Evolutionary conservation across 371 early-diverging fungal species (phyloP).

Genomic region (Parasitella parasitica): DNA sequence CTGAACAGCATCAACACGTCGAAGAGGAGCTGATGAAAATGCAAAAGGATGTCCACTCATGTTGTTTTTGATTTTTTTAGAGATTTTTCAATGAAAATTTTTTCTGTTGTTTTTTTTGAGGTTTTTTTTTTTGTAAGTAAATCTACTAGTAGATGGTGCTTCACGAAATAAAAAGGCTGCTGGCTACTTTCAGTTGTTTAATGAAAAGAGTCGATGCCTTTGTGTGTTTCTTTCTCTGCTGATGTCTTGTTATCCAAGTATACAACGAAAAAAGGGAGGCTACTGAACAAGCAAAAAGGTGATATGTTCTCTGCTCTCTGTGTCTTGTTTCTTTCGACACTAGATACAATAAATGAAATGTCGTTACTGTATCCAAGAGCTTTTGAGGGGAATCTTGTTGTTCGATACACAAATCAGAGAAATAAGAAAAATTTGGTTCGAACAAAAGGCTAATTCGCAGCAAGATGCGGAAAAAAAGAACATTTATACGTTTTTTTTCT

Average conservation of each 20-base stretch:
- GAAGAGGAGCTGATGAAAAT: constrained; percentile 88
- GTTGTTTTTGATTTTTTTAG: neutral
- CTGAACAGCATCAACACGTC: constrained; percentile 89
- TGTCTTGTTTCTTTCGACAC: neutral
- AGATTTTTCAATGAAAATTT: neutral
- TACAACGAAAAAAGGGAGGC: too few relatives aligned
- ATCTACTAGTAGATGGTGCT: too few relatives aligned
- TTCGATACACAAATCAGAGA: constrained; percentile 12
- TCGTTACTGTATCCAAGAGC: neutral
- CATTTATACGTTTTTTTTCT: neutral
- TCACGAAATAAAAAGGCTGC: neutral
- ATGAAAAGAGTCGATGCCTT: too few relatives aligned
- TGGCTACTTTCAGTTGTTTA: too few relatives aligned
- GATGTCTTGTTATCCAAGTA: too few relatives aligned
- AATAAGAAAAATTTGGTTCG: constrained; percentile 6
- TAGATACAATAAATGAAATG: neutral
- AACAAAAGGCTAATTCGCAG: constrained; percentile 18
- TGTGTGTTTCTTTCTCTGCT: too few relatives aligned
- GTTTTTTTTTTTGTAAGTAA: neutral
- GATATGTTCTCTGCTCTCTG: neutral
- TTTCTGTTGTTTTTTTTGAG: neutral
- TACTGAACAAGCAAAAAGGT: neutral
- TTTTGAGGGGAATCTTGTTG: constrained; percentile 13
- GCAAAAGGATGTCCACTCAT: constrained; percentile 68
- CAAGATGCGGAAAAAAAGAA: neutral